These are phyloP conservation scores for Stipa capillata DNA, from an alignment of 176 grass and related monocot species.

Conservation along the genomic window DNA sequence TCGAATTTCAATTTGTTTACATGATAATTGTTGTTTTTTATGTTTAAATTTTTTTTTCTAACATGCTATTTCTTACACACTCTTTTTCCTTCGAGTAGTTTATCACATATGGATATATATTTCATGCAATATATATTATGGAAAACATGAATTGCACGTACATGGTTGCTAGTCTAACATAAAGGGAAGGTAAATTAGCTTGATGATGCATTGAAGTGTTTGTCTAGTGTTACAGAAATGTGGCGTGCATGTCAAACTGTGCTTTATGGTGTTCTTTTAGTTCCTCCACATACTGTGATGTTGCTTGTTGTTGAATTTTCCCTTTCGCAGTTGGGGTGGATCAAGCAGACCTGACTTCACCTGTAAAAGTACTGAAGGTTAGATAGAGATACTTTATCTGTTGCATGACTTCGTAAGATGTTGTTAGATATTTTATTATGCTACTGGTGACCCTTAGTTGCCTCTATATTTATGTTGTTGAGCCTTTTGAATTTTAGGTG, in stretches of 20 bases:
- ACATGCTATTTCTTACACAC: too few species aligned
- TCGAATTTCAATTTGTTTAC: too few species aligned
- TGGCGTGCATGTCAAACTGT: not conserved
- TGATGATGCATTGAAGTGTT: not conserved
- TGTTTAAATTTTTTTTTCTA: too few species aligned
- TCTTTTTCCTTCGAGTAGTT: too few species aligned
- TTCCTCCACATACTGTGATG: not conserved
- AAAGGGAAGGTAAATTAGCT: not conserved
- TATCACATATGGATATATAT: too few species aligned
- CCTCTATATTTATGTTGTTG: not conserved
- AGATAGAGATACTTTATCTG: slow-evolving; percentile 3
- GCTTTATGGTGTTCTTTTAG: not conserved
- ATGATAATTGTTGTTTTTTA: too few species aligned
- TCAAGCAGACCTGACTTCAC: slow-evolving; percentile 96
- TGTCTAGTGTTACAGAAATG: not conserved
- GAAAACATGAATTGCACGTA: too few species aligned
- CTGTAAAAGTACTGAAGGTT: slow-evolving; percentile 98
- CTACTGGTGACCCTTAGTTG: not conserved
- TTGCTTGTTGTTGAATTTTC: not conserved
- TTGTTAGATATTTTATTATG: not conserved
- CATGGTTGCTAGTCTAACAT: too few species aligned
- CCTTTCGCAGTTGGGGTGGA: slow-evolving; percentile 86
- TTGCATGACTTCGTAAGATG: not conserved
- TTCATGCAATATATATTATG: too few species aligned
- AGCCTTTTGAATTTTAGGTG: not conserved